phyloP scores from a whole-genome alignment of 2,329 filamentous ascomycete genomes.

The Arthroderma uncinatum region DNA sequence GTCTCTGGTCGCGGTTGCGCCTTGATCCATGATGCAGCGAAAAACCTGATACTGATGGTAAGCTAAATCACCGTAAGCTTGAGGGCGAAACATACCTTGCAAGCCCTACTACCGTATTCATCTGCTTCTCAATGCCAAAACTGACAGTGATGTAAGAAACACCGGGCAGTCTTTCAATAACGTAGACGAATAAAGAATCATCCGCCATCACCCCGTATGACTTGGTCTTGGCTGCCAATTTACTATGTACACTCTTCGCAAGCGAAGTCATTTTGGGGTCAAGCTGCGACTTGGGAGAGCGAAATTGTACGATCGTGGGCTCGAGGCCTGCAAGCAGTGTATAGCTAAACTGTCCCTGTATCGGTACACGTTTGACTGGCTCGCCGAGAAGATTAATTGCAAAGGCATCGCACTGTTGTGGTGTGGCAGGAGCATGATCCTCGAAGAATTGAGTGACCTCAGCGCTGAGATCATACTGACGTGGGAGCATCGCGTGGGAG shows the following conservation, averaged over 20 bases:
- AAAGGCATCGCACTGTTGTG: constrained; percentile 9
- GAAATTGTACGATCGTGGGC: constrained; percentile 8
- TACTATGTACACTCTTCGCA: constrained; percentile 8
- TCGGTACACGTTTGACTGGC: constrained; percentile 5
- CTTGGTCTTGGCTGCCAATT: constrained; percentile 6
- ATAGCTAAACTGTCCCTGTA: constrained; percentile 11
- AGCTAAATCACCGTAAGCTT: not conserved
- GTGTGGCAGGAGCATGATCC: constrained; percentile 4
- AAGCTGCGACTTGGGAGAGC: constrained; percentile 7
- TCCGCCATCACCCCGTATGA: constrained; percentile 6
- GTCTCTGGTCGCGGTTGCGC: constrained; percentile 2
- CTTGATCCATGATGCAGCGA: constrained; percentile 1
- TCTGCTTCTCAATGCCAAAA: not conserved
- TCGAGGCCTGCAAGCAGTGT: constrained; percentile 1
- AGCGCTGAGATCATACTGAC: not conserved
- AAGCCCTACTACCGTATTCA: constrained; percentile 5
- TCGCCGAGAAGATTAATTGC: constrained; percentile 3
- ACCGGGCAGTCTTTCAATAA: constrained; percentile 9
- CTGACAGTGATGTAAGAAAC: constrained; percentile 7
- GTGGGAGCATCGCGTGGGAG: not conserved
- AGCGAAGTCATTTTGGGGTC: constrained; percentile 1
- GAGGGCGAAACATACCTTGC: not conserved
- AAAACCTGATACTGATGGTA: constrained; percentile 13
- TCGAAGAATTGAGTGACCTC: constrained; percentile 6
- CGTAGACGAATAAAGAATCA: constrained; percentile 5